Evolutionary conservation across 345 rosid genomes (phyloP).

Genomic region (Lumnitzera racemosa): DNA sequence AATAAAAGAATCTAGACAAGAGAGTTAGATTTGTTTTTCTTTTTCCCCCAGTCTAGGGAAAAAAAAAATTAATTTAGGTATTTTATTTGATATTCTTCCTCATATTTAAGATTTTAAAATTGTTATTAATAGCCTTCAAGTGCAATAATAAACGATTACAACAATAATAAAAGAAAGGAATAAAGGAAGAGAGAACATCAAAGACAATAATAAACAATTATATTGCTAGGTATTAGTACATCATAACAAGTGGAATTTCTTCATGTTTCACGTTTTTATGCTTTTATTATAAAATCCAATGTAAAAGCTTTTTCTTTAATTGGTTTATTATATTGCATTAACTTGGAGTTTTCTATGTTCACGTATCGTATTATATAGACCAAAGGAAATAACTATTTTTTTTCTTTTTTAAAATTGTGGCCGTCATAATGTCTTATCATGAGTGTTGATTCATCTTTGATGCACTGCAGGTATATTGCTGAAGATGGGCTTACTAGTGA

Average conservation of each 20-base stretch:
- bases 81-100: no score
- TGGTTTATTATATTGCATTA: not conserved
- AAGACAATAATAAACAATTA: constrained; percentile 28
- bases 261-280: not conserved
- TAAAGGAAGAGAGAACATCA: no score
- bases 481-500: constrained; percentile 98
- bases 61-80: no score
- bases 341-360: not conserved
- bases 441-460: constrained; percentile 8
- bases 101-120: no score
- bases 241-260: not conserved
- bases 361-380: not conserved
- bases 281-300: not conserved
- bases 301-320: not conserved
- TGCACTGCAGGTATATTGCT: constrained; percentile 51
- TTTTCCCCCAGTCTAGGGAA: no score
- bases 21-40: constrained; percentile 21
- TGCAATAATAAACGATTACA: no score
- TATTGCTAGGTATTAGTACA: constrained; percentile 52
- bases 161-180: no score
- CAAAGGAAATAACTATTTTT: not conserved
- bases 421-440: not conserved
- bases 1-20: constrained; percentile 53
- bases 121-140: no score
- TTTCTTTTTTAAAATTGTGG: not conserved